phyloP scores from a whole-genome alignment of 768 basidiomycete species.

The Pisolithus albus region DNA sequence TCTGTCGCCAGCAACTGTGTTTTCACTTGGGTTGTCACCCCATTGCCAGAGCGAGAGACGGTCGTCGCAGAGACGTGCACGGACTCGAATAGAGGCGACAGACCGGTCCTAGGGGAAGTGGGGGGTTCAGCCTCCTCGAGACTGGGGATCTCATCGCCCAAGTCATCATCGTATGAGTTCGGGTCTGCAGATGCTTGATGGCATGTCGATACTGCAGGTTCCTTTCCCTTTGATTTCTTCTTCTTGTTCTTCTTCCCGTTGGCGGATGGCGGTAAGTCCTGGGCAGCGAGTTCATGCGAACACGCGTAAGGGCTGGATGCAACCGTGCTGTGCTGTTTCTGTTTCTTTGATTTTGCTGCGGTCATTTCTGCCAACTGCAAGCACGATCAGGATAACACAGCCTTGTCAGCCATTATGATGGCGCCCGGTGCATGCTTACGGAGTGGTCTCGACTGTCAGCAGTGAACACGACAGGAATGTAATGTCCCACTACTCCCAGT shows the following conservation, averaged over 20 bases:
- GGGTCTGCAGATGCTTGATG: not conserved
- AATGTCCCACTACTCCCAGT: too few species aligned
- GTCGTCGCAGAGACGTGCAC: conserved; percentile 41
- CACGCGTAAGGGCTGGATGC: conserved; percentile 5
- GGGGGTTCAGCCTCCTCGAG: conserved; percentile 17
- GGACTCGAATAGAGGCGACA: conserved; percentile 44
- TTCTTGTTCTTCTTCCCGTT: conserved; percentile 40
- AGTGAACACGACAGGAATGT: too few species aligned
- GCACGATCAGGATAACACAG: conserved; percentile 11
- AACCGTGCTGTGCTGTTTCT: conserved; percentile 12
- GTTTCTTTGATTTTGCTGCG: conserved; percentile 23
- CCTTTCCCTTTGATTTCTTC: conserved; percentile 37
- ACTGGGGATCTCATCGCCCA: conserved; percentile 18
- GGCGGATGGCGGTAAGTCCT: conserved; percentile 3
- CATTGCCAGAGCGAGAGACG: conserved; percentile 29
- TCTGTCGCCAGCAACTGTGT: conserved; percentile 58
- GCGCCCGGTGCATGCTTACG: too few species aligned
- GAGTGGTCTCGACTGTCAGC: too few species aligned
- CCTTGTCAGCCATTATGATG: too few species aligned
- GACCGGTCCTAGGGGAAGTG: conserved; percentile 24
- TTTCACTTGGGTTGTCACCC: conserved; percentile 37
- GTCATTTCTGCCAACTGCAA: conserved; percentile 20
- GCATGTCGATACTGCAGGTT: conserved; percentile 7
- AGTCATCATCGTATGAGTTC: conserved; percentile 10
- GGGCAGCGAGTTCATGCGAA: conserved; percentile 7